Conservation (phyloP, 768 basidiomycete species). For the Hirschioporus abietinus region DNA sequence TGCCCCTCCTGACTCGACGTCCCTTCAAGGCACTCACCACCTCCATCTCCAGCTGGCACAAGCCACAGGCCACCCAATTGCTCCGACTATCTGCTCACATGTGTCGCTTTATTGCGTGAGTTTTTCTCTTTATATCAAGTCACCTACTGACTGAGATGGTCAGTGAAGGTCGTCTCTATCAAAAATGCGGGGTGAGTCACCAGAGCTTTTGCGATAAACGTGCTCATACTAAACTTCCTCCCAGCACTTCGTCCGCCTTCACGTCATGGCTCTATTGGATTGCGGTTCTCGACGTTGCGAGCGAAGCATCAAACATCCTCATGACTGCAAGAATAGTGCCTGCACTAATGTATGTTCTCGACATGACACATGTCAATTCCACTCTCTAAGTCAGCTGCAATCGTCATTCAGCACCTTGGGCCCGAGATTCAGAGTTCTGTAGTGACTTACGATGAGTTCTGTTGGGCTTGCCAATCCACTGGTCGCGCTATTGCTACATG, state of each 20-base stretch:
- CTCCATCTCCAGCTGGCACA: neutral
- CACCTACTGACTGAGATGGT: neutral
- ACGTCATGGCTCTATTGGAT: neutral
- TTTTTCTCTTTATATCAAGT: neutral
- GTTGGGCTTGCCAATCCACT: conserved; percentile 2
- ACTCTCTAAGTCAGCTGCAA: neutral
- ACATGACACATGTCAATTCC: neutral
- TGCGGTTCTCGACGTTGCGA: neutral
- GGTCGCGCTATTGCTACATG: neutral
- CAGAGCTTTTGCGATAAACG: neutral
- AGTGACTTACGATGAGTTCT: conserved; percentile 4
- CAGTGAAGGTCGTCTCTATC: neutral
- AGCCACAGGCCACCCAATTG: neutral
- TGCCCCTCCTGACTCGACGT: neutral
- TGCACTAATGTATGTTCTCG: neutral
- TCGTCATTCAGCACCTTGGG: neutral
- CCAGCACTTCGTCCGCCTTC: conserved; percentile 2
- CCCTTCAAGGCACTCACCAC: neutral
- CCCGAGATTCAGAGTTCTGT: neutral
- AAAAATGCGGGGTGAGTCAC: neutral
- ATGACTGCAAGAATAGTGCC: neutral
- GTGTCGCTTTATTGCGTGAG: conserved; percentile 5
- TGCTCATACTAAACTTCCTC: neutral
- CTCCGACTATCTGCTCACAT: neutral
- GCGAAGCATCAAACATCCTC: neutral